Evolutionary conservation across 345 rosid genomes (phyloP).

Genomic region (Brassica rapa): DNA sequence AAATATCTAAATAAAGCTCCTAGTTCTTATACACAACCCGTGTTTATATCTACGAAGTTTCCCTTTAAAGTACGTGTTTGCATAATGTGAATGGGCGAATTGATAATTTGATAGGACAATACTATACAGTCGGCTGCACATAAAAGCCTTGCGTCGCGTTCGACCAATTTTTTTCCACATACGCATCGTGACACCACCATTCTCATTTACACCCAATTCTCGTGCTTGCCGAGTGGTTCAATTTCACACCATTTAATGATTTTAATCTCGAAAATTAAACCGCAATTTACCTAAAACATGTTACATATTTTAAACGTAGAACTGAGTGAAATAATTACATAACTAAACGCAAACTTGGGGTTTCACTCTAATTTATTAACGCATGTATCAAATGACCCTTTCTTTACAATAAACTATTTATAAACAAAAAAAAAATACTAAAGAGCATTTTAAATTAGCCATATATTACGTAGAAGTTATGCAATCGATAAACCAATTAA

Average conservation of each 20-base stretch:
- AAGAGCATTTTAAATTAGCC: not conserved
- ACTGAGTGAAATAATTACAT: not conserved
- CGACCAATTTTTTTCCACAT: constrained; percentile 20
- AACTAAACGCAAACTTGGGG: not conserved
- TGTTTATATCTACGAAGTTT: constrained; percentile 6
- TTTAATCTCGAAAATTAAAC: not conserved
- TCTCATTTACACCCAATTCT: constrained; percentile 12
- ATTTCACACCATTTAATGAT: not conserved
- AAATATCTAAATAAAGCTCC: not conserved
- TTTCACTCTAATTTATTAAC: not conserved
- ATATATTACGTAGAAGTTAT: no score
- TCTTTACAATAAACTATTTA: not conserved
- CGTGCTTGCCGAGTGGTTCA: constrained; percentile 15
- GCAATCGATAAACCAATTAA: no score
- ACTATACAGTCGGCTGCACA: constrained; percentile 7
- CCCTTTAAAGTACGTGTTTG: not conserved
- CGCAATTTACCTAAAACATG: not conserved
- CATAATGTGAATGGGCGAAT: constrained; percentile 4
- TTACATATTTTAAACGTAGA: not conserved
- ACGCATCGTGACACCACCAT: constrained; percentile 26
- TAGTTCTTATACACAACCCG: constrained; percentile 13
- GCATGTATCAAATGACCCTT: not conserved
- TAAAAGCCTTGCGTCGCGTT: constrained; percentile 26
- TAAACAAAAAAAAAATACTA: no score
- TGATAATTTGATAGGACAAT: not conserved